These are phyloP conservation scores for Microdochium bolleyi DNA, from an alignment of 2,329 filamentous ascomycete genomes.

Conservation along the genomic window DNA sequence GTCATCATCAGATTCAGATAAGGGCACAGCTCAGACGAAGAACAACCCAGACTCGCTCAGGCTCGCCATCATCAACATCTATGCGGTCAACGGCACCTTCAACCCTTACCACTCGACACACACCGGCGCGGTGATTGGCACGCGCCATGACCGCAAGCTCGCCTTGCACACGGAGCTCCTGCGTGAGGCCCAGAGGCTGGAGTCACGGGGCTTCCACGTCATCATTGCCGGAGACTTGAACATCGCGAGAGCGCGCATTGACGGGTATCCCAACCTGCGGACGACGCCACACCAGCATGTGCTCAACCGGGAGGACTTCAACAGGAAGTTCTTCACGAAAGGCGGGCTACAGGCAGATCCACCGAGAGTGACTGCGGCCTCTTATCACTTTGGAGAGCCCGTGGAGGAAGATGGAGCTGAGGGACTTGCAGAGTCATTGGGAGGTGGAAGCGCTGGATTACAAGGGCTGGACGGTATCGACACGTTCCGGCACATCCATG, in stretches of 20 bases:
- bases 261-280: conserved; percentile 35
- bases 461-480: conserved; percentile 28
- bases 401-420: conserved; percentile 12
- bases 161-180: conserved; percentile 36
- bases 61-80: conserved; percentile 42
- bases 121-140: conserved; percentile 32
- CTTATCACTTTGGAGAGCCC: not conserved
- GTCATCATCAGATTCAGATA: not conserved
- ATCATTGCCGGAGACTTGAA: conserved; percentile 34
- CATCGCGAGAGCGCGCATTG: conserved; percentile 6
- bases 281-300: conserved; percentile 36
- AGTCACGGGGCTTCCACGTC: conserved; percentile 30
- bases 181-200: conserved; percentile 30
- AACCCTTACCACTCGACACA: conserved; percentile 32
- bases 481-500: conserved; percentile 36
- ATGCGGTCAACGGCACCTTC: conserved; percentile 43
- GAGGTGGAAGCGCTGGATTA: conserved; percentile 5
- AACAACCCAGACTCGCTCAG: conserved; percentile 7
- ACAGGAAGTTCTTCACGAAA: conserved; percentile 32
- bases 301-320: conserved; percentile 42
- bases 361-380: conserved; percentile 4
- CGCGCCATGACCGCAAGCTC: conserved; percentile 42
- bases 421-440: not conserved
- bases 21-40: not conserved
- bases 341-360: conserved; percentile 7